Percentiles rank a stretch among this genome's conserved stretches.
Conservation (phyloP, 1,139 yeast genomes). For the Pneumocystis sp. region DNA sequence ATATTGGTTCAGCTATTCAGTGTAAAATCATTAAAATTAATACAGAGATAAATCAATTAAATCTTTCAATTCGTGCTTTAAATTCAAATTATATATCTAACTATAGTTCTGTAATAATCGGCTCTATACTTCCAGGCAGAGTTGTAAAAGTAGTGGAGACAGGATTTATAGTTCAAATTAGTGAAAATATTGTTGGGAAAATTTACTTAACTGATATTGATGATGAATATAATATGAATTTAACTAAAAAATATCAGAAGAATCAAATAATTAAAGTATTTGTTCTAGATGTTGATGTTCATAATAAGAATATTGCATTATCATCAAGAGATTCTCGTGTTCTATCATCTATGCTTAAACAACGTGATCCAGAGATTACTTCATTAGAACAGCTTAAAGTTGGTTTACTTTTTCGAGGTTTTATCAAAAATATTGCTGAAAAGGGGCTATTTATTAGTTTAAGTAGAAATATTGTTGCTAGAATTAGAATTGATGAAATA, state of each 20-base stretch:
- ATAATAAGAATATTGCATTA: constrained; percentile 25
- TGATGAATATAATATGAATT: constrained; percentile 42
- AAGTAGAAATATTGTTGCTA: constrained; percentile 58
- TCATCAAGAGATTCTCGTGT: constrained; percentile 10
- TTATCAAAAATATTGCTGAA: constrained; percentile 57
- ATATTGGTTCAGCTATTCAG: constrained; percentile 56
- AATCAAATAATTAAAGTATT: constrained; percentile 45
- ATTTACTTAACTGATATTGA: constrained; percentile 67
- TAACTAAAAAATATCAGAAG: constrained; percentile 35
- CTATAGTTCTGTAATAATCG: constrained; percentile 27
- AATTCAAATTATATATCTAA: constrained; percentile 13
- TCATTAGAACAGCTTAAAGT: constrained; percentile 42
- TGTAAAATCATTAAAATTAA: constrained; percentile 45
- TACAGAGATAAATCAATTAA: constrained; percentile 35
- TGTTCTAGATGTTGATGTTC: constrained; percentile 18
- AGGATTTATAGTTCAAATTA: constrained; percentile 45
- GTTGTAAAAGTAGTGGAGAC: constrained; percentile 47
- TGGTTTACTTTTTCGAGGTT: constrained; percentile 68
- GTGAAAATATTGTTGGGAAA: constrained; percentile 31
- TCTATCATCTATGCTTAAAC: neutral
- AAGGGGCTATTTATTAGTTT: constrained; percentile 69
- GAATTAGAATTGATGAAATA: constrained; percentile 67
- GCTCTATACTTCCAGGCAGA: constrained; percentile 48
- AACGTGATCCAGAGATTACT: constrained; percentile 36
- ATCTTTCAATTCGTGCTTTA: constrained; percentile 37